Percentiles rank a stretch among this genome's conserved stretches.
Evolutionary conservation across 352 stramenopile genomes (phyloP).

Genomic region (Phytophthora ohioensis): DNA sequence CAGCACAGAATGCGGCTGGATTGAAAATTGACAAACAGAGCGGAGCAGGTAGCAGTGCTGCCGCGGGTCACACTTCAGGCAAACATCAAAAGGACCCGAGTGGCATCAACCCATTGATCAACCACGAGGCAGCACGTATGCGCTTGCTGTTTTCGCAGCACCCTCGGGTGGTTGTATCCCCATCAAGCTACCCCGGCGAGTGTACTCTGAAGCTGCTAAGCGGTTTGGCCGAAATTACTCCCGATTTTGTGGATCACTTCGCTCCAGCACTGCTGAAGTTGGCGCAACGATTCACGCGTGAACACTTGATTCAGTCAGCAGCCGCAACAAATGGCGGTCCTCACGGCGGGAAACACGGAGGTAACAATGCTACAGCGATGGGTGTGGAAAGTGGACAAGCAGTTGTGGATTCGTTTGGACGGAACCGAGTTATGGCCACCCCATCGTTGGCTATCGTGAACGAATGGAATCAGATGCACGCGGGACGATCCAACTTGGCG

Average conservation of each 20-base stretch:
- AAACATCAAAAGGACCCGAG: conserved; percentile 57
- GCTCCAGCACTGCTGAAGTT: conserved; percentile 82
- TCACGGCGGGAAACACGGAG: conserved; percentile 35
- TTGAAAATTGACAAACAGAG: conserved; percentile 42
- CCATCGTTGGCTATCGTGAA: conserved; percentile 85
- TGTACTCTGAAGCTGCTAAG: conserved; percentile 77
- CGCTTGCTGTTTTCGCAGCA: conserved; percentile 59
- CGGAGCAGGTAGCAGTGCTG: conserved; percentile 14
- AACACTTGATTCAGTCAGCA: conserved; percentile 79
- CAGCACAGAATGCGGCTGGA: conserved; percentile 33
- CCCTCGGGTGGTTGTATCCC: conserved; percentile 47
- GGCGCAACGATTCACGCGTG: conserved; percentile 83
- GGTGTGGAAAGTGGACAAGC: conserved; percentile 49
- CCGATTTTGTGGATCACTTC: conserved; percentile 85
- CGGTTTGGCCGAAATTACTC: conserved; percentile 59
- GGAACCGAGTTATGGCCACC: conserved; percentile 90
- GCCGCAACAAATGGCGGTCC: conserved; percentile 20
- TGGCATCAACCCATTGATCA: conserved; percentile 58
- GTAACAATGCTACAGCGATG: conserved; percentile 40
- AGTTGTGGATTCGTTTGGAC: conserved; percentile 76
- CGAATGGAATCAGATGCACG: conserved; percentile 83
- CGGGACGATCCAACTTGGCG: conserved; percentile 74
- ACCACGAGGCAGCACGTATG: conserved; percentile 65
- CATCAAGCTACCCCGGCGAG: conserved; percentile 71
- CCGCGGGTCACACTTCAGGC: conserved; percentile 10